Percentiles rank a stretch among this genome's conserved stretches.
These are phyloP conservation scores for Populus hybrid DNA, from an alignment of 441 rosid species.

Conservation along the genomic window DNA sequence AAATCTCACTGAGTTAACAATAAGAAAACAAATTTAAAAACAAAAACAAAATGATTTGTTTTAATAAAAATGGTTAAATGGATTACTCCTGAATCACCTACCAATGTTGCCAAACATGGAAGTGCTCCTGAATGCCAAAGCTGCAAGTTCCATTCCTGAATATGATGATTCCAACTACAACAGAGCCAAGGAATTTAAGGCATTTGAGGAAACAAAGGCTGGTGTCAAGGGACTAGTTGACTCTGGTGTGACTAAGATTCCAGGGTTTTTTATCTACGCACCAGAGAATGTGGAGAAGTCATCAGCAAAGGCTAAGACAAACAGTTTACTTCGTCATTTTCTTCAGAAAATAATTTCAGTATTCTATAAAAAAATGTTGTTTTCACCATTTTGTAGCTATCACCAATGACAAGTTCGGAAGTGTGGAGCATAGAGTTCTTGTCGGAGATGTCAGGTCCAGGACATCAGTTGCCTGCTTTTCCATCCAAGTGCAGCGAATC, in stretches of 20 bases:
- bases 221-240: too few species aligned
- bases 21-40: too few species aligned
- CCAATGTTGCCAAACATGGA: constrained; percentile 22
- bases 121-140: background rate
- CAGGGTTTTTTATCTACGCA: constrained; percentile 38
- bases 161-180: constrained; percentile 24
- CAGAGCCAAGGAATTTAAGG: constrained; percentile 35
- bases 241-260: constrained; percentile 21
- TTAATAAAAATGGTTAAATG: too few species aligned
- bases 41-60: too few species aligned
- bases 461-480: constrained; percentile 40
- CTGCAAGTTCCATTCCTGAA: background rate
- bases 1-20: too few species aligned
- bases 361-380: too few species aligned
- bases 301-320: background rate
- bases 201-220: constrained; percentile 14
- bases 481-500: constrained; percentile 30
- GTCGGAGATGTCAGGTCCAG: constrained; percentile 21
- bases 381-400: constrained; percentile 24
- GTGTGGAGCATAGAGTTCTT: constrained; percentile 49
- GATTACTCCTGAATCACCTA: background rate
- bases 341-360: too few species aligned
- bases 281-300: constrained; percentile 19
- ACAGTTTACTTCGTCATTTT: too few species aligned
- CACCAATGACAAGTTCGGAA: constrained; percentile 40